phyloP scores from a whole-genome alignment of 495 filamentous ascomycete species.

The Podospora pseudocomata region DNA sequence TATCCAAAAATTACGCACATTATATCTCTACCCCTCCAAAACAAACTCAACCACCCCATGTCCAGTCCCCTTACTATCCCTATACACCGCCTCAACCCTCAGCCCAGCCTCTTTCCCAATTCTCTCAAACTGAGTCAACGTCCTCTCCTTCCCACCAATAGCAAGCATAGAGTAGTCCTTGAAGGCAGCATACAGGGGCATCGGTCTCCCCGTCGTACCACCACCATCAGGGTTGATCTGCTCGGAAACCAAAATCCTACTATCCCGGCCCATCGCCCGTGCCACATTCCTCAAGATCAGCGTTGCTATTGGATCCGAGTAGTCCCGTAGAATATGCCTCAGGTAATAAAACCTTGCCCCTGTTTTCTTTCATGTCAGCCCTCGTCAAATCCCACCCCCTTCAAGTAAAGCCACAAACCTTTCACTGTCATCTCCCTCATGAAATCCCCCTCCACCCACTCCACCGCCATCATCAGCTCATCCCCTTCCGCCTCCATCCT shows the following conservation, averaged over 20 bases:
- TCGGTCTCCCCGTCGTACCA: constrained; percentile 1
- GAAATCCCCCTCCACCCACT: constrained; percentile 30
- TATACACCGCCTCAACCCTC: constrained; percentile 31
- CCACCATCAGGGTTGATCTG: constrained; percentile 28
- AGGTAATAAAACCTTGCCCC: constrained; percentile 35
- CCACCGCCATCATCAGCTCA: constrained; percentile 21
- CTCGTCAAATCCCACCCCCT: no score
- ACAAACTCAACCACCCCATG: constrained; percentile 31
- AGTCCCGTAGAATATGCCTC: constrained; percentile 37
- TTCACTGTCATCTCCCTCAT: constrained; percentile 30
- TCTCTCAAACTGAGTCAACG: constrained; percentile 28
- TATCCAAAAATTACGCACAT: not conserved
- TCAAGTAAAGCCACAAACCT: constrained; percentile 7
- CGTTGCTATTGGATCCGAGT: constrained; percentile 32
- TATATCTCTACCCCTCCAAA: constrained; percentile 7
- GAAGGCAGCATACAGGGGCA: constrained; percentile 31
- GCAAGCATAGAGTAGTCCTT: constrained; percentile 39
- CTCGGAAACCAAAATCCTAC: constrained; percentile 35
- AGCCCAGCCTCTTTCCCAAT: constrained; percentile 32
- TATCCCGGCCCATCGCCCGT: constrained; percentile 23
- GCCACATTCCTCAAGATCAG: constrained; percentile 29
- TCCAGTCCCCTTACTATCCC: constrained; percentile 21
- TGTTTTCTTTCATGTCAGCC: not conserved
- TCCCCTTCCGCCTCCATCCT: constrained; percentile 15
- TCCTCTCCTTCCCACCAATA: constrained; percentile 40